Evolutionary conservation across 257 asterid species (phyloP), one percentile per base, ranked within the genome.

Genomic region (Petrea volubilis): DNA sequence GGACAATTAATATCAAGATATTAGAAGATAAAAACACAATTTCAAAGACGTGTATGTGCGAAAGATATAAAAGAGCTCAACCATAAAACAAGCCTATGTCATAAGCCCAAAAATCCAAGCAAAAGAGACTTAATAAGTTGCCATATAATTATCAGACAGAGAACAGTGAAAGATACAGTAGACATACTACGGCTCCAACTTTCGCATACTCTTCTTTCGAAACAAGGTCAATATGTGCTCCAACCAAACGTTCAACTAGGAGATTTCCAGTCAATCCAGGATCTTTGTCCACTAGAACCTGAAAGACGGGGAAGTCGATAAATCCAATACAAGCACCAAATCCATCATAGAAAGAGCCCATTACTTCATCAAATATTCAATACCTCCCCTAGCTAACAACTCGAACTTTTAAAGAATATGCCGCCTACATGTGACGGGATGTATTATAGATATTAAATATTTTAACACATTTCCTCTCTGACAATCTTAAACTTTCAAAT

Each of bases 191-290:
- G 63, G 87, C 76, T 71, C 99, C 99, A 75, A 92, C 81, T 27
- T 79, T 85, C 20, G 95, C 93, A 73, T 89, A 95, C 69, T 95
- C 98, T 85, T 91, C 99, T 81, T 95, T 91, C 5, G 98, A 84
- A 65, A 95, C 95, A 62, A 95, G 98, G 79, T 95, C 90, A 55
- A 95, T 82, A 76, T 91, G 96, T 18, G 99, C 98, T 72, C 99
- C 99, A 73, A 91, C 97, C 81, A 95, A 75, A 69, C 99, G 99
- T 66, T 95, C 98, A 21, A 95, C 98, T 69, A 95, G 84, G 58
- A 95, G 98, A 82, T 95, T 95, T 74, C 99, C 99, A 0, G 93
- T 90, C 83, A 95, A 82, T 28, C 99, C 99, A 69, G 99, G 99
- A 82, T 95, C 99, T 50, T 83, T 70, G 77, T 95, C 95, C 44